A percentile compares a stretch with the other conserved stretches of the same genome.
phyloP scores from a whole-genome alignment of 1,139 yeast species.

The Candida tropicalis region DNA sequence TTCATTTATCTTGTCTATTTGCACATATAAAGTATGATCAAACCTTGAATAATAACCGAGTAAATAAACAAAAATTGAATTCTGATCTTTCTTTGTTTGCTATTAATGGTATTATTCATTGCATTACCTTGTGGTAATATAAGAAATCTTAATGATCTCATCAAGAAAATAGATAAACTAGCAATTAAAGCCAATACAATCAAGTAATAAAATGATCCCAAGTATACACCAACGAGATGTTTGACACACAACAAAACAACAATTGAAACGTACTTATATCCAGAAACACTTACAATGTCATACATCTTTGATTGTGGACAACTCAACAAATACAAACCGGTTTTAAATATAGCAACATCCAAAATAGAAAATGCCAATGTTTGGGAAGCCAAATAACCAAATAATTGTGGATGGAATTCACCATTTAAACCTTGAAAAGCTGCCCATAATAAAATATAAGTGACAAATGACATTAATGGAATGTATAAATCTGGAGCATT shows the following conservation, averaged over 20 bases:
- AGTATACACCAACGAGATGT: conserved; percentile 32
- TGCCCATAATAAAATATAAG: conserved; percentile 86
- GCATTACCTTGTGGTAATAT: conserved; percentile 46
- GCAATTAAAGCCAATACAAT: conserved; percentile 48
- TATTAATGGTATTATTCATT: conserved; percentile 50
- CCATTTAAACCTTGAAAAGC: conserved; percentile 86
- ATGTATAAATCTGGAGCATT: conserved; percentile 97
- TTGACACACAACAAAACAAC: conserved; percentile 57
- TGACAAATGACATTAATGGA: conserved; percentile 89
- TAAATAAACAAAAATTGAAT: conserved; percentile 85
- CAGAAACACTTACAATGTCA: conserved; percentile 88
- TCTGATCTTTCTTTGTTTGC: conserved; percentile 76
- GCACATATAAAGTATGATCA: conserved; percentile 42
- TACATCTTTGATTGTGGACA: conserved; percentile 64
- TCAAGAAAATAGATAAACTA: conserved; percentile 65
- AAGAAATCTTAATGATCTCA: conserved; percentile 83
- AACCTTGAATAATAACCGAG: conserved; percentile 78
- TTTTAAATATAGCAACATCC: conserved; percentile 56
- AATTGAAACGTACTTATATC: conserved; percentile 90
- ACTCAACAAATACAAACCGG: conserved; percentile 47
- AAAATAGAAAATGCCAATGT: conserved; percentile 80
- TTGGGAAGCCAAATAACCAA: conserved; percentile 89
- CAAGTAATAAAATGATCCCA: conserved; percentile 40
- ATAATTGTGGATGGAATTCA: conserved; percentile 88
- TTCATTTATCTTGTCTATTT: conserved; percentile 18